These are phyloP conservation scores for Rhodocollybia butyracea DNA, from an alignment of 768 basidiomycete genomes.

Conservation along the genomic window DNA sequence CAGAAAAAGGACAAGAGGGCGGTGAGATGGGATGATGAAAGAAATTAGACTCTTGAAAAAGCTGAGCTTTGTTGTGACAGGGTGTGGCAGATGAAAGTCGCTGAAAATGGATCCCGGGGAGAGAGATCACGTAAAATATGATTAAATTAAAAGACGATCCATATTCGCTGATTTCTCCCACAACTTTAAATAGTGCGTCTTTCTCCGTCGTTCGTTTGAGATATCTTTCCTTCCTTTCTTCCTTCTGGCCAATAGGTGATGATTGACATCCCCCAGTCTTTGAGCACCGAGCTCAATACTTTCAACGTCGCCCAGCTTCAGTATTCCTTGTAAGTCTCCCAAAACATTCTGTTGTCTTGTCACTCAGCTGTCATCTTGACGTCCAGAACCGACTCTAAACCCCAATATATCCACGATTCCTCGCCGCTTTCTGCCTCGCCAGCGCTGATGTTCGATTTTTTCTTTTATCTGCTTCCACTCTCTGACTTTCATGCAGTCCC, in stretches of 20 bases:
- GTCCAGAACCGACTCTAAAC: constrained; percentile 38
- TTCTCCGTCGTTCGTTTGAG: constrained; percentile 11
- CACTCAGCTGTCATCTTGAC: constrained; percentile 15
- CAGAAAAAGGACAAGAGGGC: constrained; percentile 16
- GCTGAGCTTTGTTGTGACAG: background rate
- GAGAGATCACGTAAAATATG: no score
- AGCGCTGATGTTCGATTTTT: constrained; percentile 36
- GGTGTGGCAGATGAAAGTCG: background rate
- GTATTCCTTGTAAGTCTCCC: constrained; percentile 49
- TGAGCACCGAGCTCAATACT: constrained; percentile 45
- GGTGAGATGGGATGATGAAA: background rate
- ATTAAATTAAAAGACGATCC: constrained; percentile 2
- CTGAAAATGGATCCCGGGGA: no score
- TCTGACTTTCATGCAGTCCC: constrained; percentile 23
- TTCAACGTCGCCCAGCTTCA: constrained; percentile 67
- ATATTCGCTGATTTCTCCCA: constrained; percentile 2
- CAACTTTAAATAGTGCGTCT: constrained; percentile 6
- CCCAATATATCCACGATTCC: constrained; percentile 40
- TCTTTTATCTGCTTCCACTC: constrained; percentile 3
- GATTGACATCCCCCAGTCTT: constrained; percentile 49
- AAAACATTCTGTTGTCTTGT: constrained; percentile 17
- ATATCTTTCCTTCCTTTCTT: constrained; percentile 5
- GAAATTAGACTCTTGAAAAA: background rate
- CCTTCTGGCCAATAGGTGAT: constrained; percentile 29
- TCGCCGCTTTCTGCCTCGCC: constrained; percentile 46